Percentiles rank a stretch among this genome's conserved stretches.
These are phyloP conservation scores for Schwanniomyces sp. DNA, from an alignment of 805 yeast genomes.

Conservation along the genomic window DNA sequence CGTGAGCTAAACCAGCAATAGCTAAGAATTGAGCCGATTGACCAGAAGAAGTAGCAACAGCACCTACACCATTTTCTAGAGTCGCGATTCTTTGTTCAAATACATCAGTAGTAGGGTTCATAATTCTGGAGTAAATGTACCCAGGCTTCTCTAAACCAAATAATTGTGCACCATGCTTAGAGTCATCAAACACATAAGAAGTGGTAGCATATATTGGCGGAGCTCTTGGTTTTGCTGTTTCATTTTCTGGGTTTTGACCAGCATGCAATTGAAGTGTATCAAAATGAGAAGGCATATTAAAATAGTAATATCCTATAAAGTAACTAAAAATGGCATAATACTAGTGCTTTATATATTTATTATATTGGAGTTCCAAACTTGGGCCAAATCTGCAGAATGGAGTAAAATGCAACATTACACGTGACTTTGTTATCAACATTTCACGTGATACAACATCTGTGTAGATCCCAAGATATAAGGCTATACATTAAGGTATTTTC, in stretches of 20 bases:
- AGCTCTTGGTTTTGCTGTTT: slow-evolving; percentile 74
- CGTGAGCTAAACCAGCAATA: slow-evolving; percentile 75
- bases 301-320: not conserved
- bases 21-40: slow-evolving; percentile 94
- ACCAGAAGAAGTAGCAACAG: slow-evolving; percentile 90
- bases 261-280: slow-evolving; percentile 95
- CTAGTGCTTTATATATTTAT: not conserved
- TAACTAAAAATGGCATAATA: not conserved
- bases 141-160: slow-evolving; percentile 86
- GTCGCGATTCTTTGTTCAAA: slow-evolving; percentile 92
- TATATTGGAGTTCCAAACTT: no score
- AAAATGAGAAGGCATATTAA: slow-evolving; percentile 59
- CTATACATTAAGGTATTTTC: not conserved
- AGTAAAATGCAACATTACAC: not conserved
- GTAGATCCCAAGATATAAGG: not conserved
- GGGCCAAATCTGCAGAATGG: no score
- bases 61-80: slow-evolving; percentile 89
- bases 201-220: slow-evolving; percentile 92
- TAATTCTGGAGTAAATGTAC: slow-evolving; percentile 83
- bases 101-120: slow-evolving; percentile 90
- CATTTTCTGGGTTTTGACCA: slow-evolving; percentile 71
- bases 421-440: not conserved
- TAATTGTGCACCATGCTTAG: slow-evolving; percentile 88
- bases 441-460: not conserved
- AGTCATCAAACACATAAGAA: slow-evolving; percentile 83